Base-by-base conservation (phyloP, 768 basidiomycete genomes). In the Suillus clintonianus region DNA sequence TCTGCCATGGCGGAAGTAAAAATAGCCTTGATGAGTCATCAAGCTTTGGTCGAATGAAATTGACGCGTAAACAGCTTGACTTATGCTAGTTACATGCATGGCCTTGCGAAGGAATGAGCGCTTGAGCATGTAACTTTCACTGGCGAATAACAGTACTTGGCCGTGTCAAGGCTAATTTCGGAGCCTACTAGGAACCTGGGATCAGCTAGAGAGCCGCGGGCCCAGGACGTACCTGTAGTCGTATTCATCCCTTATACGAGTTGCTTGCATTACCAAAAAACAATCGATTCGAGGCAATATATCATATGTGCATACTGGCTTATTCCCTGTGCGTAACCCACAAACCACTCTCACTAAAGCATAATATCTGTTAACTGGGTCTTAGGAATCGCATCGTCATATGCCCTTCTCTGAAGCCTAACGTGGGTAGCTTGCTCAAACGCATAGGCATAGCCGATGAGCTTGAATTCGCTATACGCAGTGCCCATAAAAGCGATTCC, bases 351-450 rank as follows among this genome's bases (percentile, higher is more conserved):
- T 65, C 57, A 67, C 43, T 54, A 43, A 1, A 50, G 42, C 5
- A 78, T 39, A 17, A 79, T 71, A 60, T 81, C 77, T 27, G 39
- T 65, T 13, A 83, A 69, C 64, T 83, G 87, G 3, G 85, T 86
- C 69, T 77, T 84, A 5, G 88, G 88, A 39, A 88, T 81, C 30
- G 87, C 87, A 22, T 74, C 83, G 1, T 74, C 62, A 63, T 79
- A 85, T 1, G 86, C 87, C 67, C 81, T 78, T 81, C 73, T 41
- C 60, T 70, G 68, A 57, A 87, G 68, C 8, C 87, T 71, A 2
- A 79, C 82, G 54, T 82, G 78, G 5, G 88, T 90, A 59, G 81
- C 80, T 69, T 89, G 88, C 71, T 83, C 83, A 62, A 78, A 83
- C 24, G 83, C 82, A 67, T 80, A 83, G 27, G 81, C 81, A 55